Evolutionary conservation across 78 protist species (phyloP).

Genomic region (Chrysochromulina tobinii): DNA sequence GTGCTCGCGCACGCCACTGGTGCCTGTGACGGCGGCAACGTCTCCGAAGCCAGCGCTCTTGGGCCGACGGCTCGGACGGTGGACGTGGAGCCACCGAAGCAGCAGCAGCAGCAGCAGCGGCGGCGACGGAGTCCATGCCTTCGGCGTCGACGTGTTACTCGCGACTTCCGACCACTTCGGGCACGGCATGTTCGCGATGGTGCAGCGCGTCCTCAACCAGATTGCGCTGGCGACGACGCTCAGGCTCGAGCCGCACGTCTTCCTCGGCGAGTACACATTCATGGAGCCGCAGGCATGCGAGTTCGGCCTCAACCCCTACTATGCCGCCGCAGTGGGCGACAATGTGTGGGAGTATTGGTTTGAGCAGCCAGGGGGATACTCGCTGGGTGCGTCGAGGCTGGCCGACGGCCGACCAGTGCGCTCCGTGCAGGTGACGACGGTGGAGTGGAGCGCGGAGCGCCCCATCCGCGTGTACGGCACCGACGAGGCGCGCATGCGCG

Average conservation of each 20-base stretch:
- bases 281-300: neutral
- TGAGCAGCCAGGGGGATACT: neutral
- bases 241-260: neutral
- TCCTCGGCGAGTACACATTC: neutral
- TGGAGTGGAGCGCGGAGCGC: neutral
- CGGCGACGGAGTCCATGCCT: no score
- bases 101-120: no score
- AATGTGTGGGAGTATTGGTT: constrained; percentile 3
- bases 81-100: no score
- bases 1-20: neutral
- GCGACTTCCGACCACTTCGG: neutral
- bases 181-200: neutral
- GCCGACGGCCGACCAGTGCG: neutral
- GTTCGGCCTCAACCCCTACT: neutral
- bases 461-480: no score
- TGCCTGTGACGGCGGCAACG: neutral
- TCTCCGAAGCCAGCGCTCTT: no score
- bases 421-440: neutral
- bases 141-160: neutral
- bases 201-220: constrained; percentile 22
- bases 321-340: neutral
- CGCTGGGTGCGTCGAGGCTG: neutral
- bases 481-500: no score
- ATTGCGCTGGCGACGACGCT: neutral
- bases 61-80: no score